Evolutionary conservation across 192 early-diverging fungal genomes (phyloP), one percentile per base, ranked within the genome.

Genomic region (Cladochytrium replicatum): DNA sequence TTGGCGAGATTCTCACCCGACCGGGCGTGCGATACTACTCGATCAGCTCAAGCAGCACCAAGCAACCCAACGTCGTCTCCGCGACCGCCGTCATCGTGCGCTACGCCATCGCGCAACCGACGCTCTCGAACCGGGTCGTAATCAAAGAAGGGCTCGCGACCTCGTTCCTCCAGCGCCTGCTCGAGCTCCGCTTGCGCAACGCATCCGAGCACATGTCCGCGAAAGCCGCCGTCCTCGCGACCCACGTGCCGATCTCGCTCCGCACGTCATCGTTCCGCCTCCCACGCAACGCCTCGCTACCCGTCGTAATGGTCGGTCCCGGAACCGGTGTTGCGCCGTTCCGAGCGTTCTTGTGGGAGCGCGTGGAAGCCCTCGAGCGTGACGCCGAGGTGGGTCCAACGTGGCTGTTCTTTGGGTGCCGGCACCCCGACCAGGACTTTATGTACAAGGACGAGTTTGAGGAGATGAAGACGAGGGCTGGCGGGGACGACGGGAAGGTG

Each of bases 271-370:
- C 78, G 38, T 99, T 99, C 76, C 83, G 87, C 37, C 72, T 99
- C 41, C 96, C 96, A n/a, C 62, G 75, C 22, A 84, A 92, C 54
- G 59, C 72, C 32, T 51, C 70, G 5, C 57, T 80, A 7, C 96
- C 96, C 13, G 67, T 99, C 51, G 78, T 99, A 27, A 99, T 99
- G 96, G 70, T 99, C 27, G 96, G 96, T 0, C 96, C 96, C n/a
- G 96, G 96, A 39, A 99, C 96, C 2, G 96, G 96, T 37, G 87
- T 99, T 30, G 96, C 96, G 13, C 96, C 96, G 23, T 97, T 99
- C 84, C 80, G 96, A 39, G 96, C 85, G 2, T 99, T 99, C 56
- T 60, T 96, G 7, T 82, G 85, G 46, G 96, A 99, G 57, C 87
- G 96, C 42, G 43, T 57, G 37, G 67, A 75, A 27, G 59, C 58